Conservation (phyloP, 805 yeast species). For the Suhomyces tanzawaensis region DNA sequence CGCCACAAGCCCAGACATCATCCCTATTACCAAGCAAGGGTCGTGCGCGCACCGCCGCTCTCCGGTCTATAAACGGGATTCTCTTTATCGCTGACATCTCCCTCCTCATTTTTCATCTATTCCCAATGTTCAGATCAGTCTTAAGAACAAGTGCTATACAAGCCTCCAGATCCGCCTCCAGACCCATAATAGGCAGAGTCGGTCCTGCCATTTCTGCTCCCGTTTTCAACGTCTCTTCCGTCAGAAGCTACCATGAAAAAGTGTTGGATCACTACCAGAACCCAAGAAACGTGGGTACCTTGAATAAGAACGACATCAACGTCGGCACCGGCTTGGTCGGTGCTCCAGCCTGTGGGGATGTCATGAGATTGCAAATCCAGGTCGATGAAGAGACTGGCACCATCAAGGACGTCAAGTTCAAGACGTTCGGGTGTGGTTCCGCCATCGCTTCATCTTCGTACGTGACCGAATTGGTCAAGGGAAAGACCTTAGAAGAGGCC, state of each 20-base stretch:
- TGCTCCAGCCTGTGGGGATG: constrained; percentile 99
- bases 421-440: constrained; percentile 98
- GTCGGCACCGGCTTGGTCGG: constrained; percentile 98
- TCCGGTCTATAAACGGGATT: too few species aligned
- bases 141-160: constrained; percentile 12
- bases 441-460: constrained; percentile 96
- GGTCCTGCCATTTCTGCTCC: constrained; percentile 10
- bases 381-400: constrained; percentile 88
- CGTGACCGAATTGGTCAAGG: constrained; percentile 93
- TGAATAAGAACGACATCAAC: constrained; percentile 68
- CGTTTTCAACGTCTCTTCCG: not conserved
- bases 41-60: constrained; percentile 5
- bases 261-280: constrained; percentile 95
- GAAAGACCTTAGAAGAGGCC: constrained; percentile 92
- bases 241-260: constrained; percentile 74
- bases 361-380: constrained; percentile 93
- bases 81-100: not conserved
- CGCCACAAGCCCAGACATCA: too few species aligned
- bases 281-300: constrained; percentile 94
- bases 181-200: constrained; percentile 3
- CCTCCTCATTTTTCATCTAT: not conserved
- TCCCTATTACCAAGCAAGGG: constrained; percentile 3
- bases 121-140: constrained; percentile 28
- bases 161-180: constrained; percentile 5
- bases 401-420: constrained; percentile 92